phyloP scores from a whole-genome alignment of 2,329 filamentous ascomycete species.

The Whalleya microplaca region DNA sequence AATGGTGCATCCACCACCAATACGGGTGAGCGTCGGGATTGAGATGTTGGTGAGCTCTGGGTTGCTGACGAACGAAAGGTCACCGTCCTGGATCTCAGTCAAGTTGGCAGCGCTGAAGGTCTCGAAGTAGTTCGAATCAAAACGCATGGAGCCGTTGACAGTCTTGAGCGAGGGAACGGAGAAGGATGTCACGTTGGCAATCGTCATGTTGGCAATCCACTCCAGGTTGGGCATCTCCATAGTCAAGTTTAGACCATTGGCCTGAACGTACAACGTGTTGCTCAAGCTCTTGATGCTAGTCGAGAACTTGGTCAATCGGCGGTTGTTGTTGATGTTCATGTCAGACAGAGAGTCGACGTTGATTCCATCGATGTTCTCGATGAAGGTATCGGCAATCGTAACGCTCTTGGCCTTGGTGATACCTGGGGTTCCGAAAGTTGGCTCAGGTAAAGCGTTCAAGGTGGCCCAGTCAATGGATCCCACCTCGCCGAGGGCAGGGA shows the following conservation, averaged over 20 bases:
- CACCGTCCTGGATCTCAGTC: conserved; percentile 63
- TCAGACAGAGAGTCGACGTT: conserved; percentile 72
- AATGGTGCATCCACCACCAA: conserved; percentile 81
- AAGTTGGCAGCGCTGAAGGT: conserved; percentile 70
- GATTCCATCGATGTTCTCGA: conserved; percentile 79
- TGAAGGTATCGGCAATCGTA: conserved; percentile 82
- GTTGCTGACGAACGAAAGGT: conserved; percentile 68
- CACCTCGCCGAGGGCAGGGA: conserved; percentile 68
- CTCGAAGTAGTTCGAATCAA: conserved; percentile 77
- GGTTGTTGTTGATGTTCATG: conserved; percentile 91
- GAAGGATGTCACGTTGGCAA: conserved; percentile 79
- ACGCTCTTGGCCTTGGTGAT: conserved; percentile 71
- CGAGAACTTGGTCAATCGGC: conserved; percentile 72
- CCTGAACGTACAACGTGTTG: conserved; percentile 70
- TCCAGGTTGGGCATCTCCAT: conserved; percentile 78
- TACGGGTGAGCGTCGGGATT: conserved; percentile 67
- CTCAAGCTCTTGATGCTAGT: conserved; percentile 80
- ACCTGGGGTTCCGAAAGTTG: conserved; percentile 55
- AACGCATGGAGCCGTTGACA: conserved; percentile 79
- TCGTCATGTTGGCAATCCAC: conserved; percentile 78
- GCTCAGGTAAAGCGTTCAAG: conserved; percentile 61
- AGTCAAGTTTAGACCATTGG: conserved; percentile 76
- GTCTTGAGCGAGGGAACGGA: conserved; percentile 71
- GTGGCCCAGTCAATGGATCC: conserved; percentile 72
- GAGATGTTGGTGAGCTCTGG: conserved; percentile 71